Conservation (phyloP, 192 early-diverging fungal genomes). For the Physocladia obscura region DNA sequence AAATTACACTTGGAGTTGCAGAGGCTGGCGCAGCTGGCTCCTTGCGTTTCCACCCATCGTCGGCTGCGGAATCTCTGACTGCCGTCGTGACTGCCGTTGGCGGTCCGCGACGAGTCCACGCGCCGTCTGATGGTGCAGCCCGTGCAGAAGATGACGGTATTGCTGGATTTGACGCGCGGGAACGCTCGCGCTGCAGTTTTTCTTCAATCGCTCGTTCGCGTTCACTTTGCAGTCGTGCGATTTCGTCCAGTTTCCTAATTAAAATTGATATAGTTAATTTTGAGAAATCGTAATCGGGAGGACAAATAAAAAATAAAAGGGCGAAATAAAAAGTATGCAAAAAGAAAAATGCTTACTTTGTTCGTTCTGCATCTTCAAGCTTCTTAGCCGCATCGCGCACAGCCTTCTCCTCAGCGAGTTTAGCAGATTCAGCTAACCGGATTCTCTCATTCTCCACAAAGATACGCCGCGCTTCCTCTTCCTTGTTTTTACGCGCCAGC, state of each 20-base stretch:
- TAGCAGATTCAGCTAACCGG: constrained; percentile 30
- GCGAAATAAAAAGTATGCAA: not conserved
- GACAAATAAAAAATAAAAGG: not conserved
- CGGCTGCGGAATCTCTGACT: too few relatives aligned
- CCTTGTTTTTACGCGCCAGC: constrained; percentile 34
- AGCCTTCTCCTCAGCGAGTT: constrained; percentile 26
- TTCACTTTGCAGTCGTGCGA: constrained; percentile 24
- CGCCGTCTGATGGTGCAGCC: too few relatives aligned
- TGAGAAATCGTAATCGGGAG: not conserved
- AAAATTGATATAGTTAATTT: not conserved
- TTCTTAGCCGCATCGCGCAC: constrained; percentile 24
- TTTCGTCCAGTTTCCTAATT: constrained; percentile 38
- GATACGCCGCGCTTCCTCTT: constrained; percentile 21
- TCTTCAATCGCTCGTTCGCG: constrained; percentile 33
- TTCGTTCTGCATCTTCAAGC: constrained; percentile 32
- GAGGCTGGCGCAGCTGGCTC: too few relatives aligned
- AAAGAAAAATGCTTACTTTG: constrained; percentile 24
- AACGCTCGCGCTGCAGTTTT: constrained; percentile 13
- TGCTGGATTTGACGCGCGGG: constrained; percentile 11
- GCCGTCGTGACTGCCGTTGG: constrained; percentile 4
- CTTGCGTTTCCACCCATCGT: too few relatives aligned
- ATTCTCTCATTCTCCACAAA: constrained; percentile 33
- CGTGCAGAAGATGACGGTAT: too few relatives aligned
- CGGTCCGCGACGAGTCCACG: constrained; percentile 5
- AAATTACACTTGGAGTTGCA: not conserved